Evolutionary conservation across 179 eudicot genomes (phyloP).

Genomic region (Carnegiea gigantea): DNA sequence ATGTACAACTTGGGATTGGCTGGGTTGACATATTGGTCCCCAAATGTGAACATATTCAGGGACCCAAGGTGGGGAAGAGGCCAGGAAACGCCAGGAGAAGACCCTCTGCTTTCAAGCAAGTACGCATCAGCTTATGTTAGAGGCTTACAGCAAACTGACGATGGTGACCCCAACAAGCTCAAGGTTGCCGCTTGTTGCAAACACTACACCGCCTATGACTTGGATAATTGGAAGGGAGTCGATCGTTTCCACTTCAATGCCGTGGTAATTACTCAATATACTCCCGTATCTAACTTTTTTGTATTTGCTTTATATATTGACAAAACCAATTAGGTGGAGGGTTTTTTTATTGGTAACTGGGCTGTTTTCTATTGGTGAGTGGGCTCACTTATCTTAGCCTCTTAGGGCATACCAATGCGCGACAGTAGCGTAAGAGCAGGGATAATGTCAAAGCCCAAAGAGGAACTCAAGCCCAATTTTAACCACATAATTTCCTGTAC

Average conservation of each 20-base stretch:
- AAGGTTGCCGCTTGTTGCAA: conserved; percentile 90
- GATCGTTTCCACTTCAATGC: conserved; percentile 67
- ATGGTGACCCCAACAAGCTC: conserved; percentile 44
- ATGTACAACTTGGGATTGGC: conserved; percentile 77
- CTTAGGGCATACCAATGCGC: too few relatives aligned
- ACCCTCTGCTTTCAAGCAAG: conserved; percentile 58
- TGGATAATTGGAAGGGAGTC: conserved; percentile 67
- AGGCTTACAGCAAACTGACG: conserved; percentile 61
- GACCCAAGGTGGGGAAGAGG: conserved; percentile 95
- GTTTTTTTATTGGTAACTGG: too few relatives aligned
- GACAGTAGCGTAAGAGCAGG: too few relatives aligned
- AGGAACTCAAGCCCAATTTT: too few relatives aligned
- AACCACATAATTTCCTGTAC: too few relatives aligned
- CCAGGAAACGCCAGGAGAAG: conserved; percentile 89
- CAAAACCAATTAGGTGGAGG: background rate
- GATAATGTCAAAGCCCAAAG: too few relatives aligned
- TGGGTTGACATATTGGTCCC: conserved; percentile 74
- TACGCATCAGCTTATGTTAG: conserved; percentile 51
- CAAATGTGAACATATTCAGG: conserved; percentile 72
- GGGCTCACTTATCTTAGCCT: too few relatives aligned
- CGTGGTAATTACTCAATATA: conserved; percentile 31
- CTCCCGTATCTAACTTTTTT: too few relatives aligned
- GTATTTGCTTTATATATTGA: too few relatives aligned
- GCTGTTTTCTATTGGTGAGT: background rate
- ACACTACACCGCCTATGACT: conserved; percentile 80